Base-by-base conservation (phyloP, 139 green algal genomes). In the Coelastrella sp. region DNA sequence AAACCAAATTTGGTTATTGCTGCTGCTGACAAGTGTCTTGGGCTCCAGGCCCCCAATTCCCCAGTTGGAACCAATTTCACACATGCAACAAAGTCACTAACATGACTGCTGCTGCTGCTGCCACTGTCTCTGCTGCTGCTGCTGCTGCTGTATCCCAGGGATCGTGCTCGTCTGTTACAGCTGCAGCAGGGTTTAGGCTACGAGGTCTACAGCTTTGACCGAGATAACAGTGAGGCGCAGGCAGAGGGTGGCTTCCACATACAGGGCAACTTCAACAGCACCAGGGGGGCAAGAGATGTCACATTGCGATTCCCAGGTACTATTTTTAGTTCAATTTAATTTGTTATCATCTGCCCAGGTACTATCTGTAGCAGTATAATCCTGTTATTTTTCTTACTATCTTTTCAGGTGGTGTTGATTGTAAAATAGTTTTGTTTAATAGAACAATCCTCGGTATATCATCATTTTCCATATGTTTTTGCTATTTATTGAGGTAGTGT, bases 221-320 rank as follows among this genome's bases (percentile, higher is more conserved):
- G 65, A 10, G 82, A 87, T 20, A 61, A 78, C 17, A 24, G 10
- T 14, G 82, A 87, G 15, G 9, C 65, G 7, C 22, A 27, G 0
- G 82, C 61, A 6, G 49, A 78, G 12, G 49, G 58, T 11, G 81
- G 81, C 7, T 49, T 63, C 15, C 82, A 87, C 25, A 70, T 87
- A 19, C 82, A 63, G 65, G 82, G 82, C 7, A 87, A 87, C 63
- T 87, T 87, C 65, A 87, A 87, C 65, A 87, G 65, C 17, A 35
- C 25, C 25, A 27, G 82, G 5, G 82, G 82, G 11, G 82, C 82
- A 20, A 59, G 27, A 11, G 82, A 87, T 10, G 82, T 78, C 15
- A 78, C 82, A 8, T 7, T 35, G 15, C 24, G 49, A 15, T 78
- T 78, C 27, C 65, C 82, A 68, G 82, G 65, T 80, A 20, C 7